Percentiles rank a stretch among this genome's conserved stretches.
phyloP scores from a whole-genome alignment of 129 eudicot species.

The Lactuca saligna region DNA sequence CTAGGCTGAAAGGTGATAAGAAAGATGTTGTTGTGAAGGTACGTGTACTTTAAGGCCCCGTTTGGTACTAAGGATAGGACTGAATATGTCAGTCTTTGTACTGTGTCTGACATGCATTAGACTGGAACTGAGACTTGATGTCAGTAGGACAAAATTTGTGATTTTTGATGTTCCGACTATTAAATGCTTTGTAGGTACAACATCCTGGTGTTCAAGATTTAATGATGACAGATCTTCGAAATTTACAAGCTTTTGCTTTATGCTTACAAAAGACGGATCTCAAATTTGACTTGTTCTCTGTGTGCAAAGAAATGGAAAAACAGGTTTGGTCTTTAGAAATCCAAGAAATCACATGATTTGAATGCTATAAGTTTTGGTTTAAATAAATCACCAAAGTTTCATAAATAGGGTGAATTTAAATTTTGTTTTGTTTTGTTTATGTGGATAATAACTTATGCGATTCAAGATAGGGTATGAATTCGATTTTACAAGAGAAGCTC shows the following conservation, averaged over 20 bases:
- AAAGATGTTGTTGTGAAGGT: slow-evolving; percentile 91
- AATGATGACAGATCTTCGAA: slow-evolving; percentile 95
- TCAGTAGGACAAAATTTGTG: too few species aligned
- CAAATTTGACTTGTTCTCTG: slow-evolving; percentile 79
- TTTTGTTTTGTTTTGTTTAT: slow-evolving; percentile 9
- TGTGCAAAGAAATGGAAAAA: slow-evolving; percentile 95
- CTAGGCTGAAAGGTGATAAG: slow-evolving; percentile 74
- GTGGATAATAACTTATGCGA: slow-evolving; percentile 30
- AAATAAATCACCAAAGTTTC: background rate
- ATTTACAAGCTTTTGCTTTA: slow-evolving; percentile 88
- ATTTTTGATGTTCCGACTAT: slow-evolving; percentile 2
- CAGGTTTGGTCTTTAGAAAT: slow-evolving; percentile 46
- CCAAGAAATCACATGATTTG: too few species aligned
- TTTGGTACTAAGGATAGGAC: background rate
- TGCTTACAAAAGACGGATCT: slow-evolving; percentile 93
- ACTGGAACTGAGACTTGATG: background rate
- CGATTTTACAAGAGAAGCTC: slow-evolving; percentile 91
- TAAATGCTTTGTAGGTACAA: slow-evolving; percentile 57
- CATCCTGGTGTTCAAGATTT: slow-evolving; percentile 92
- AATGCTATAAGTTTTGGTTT: too few species aligned
- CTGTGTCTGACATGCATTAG: background rate
- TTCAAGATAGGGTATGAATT: slow-evolving; percentile 92
- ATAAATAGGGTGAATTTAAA: background rate
- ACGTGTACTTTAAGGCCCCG: slow-evolving; percentile 2
- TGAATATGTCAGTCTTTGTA: background rate